Percentiles rank a stretch among this genome's conserved stretches.
Evolutionary conservation across 2,329 filamentous ascomycete species (phyloP).

Genomic region (Colletotrichum tabaci): DNA sequence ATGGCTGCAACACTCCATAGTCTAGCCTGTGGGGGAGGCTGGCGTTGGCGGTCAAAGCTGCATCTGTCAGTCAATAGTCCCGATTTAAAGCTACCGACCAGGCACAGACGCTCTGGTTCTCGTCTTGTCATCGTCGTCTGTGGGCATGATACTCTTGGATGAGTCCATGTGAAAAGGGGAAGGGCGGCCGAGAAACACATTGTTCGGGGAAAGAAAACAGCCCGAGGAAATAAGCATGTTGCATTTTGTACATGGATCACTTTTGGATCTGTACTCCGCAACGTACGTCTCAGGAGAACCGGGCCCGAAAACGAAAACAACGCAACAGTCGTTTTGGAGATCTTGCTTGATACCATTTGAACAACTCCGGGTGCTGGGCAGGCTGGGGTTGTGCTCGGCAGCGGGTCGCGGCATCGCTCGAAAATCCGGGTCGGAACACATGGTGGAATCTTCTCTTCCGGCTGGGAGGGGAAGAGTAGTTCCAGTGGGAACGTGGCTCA

Average conservation of each 20-base stretch:
- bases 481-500: neutral
- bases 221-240: slow-evolving; percentile 11
- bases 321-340: slow-evolving; percentile 21
- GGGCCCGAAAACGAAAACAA: slow-evolving; percentile 29
- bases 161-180: slow-evolving; percentile 3
- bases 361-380: slow-evolving; percentile 10
- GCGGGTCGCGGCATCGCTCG: slow-evolving; percentile 32
- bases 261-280: neutral
- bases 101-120: slow-evolving; percentile 5
- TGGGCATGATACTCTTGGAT: neutral
- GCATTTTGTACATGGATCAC: neutral
- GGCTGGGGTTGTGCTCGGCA: slow-evolving; percentile 11
- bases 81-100: slow-evolving; percentile 1
- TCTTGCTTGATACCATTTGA: neutral
- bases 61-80: slow-evolving; percentile 23
- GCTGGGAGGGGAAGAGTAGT: neutral
- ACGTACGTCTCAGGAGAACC: slow-evolving; percentile 28
- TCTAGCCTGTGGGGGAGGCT: slow-evolving; percentile 7
- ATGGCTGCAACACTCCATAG: neutral
- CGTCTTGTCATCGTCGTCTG: slow-evolving; percentile 8
- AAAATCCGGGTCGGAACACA: slow-evolving; percentile 31
- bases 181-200: slow-evolving; percentile 4
- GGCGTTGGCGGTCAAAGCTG: slow-evolving; percentile 2
- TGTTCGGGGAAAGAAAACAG: slow-evolving; percentile 1
- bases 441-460: neutral